Base-by-base conservation (phyloP, 257 asterid genomes). In the Scutellaria barbata region DNA sequence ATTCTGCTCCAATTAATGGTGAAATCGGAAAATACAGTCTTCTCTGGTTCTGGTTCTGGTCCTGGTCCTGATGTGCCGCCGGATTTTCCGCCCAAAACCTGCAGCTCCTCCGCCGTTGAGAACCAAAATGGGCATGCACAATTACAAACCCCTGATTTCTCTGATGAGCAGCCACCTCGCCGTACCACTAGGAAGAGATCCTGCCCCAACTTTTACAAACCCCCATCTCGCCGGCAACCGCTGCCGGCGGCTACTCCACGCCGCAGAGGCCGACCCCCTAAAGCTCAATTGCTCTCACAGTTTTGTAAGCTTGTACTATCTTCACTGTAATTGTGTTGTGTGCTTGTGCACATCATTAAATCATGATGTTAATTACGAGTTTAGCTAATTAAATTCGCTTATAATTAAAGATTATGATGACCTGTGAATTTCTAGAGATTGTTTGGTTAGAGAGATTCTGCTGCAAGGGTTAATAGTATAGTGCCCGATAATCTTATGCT, bases 201-300 rank as follows among this genome's bases (percentile, higher is more conserved):
- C 56, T 56, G 55, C 14, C 65, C 74, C 16, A 40, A 56, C 41
- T 41, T 69, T 43, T 55, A 69, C 56, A 11, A 9, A 56, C 74
- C 74, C 7, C 25, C 74, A 22, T 6, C 66, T 54, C 14, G 17
- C 6, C 46, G 8, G 48, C 58, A 30, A 18, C 35, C 47, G 37
- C 8, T 2, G 48, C 13, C 12, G 48, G 16, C 56, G 57, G 10
- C 42, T 0, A 5, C 7, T 56, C 47, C 30, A 5, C 75, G 68
- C 59, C 75, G 75, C 17, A 50, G 76, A 62, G 76, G 76, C 70
- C 63, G 76, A 4, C 76, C 71, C 14, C 76, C 60, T 0, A 72
- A 72, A 50, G 69, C 76, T 50, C 14, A 18, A 18, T 40, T 20
- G 9, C 20, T 51, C 12, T 39, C 63, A 20, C 64, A 7, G 46